Percentiles rank a stretch among this genome's conserved stretches.
Conservation (phyloP, 768 basidiomycete species). For the Sarcodon aspratus region DNA sequence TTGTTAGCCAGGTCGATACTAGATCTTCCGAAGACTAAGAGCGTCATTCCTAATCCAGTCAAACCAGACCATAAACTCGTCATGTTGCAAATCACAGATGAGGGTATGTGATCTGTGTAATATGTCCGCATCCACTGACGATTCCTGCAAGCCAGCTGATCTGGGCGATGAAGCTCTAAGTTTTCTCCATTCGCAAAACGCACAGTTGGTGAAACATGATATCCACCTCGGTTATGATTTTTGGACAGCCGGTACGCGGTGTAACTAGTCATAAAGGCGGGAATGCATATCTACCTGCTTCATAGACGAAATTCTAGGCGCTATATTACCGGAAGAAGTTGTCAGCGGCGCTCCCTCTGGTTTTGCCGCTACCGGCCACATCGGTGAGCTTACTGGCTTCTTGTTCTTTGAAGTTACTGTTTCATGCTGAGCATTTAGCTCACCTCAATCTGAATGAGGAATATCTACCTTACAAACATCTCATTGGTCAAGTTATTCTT, state of each 20-base stretch:
- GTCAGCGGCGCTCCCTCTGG: constrained; percentile 74
- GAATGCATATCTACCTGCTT: neutral
- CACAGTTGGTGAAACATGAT: constrained; percentile 43
- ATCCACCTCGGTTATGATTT: constrained; percentile 73
- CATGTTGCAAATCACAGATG: constrained; percentile 44
- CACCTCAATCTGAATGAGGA: constrained; percentile 87
- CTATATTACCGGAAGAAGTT: constrained; percentile 71
- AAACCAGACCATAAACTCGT: constrained; percentile 49
- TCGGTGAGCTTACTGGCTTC: constrained; percentile 46
- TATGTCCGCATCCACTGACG: constrained; percentile 4
- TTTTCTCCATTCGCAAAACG: constrained; percentile 44
- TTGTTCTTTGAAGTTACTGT: neutral
- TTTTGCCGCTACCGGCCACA: constrained; percentile 84
- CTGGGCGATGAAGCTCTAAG: constrained; percentile 43
- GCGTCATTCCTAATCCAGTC: constrained; percentile 39
- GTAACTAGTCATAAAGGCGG: neutral
- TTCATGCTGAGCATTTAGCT: constrained; percentile 30
- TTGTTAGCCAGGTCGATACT: constrained; percentile 40
- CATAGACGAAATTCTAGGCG: constrained; percentile 74
- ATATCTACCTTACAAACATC: constrained; percentile 82
- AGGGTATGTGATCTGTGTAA: constrained; percentile 31
- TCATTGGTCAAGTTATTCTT: constrained; percentile 87
- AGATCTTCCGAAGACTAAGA: constrained; percentile 57
- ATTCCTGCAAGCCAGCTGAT: constrained; percentile 47
- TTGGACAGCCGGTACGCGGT: constrained; percentile 48